A percentile compares a stretch with the other conserved stretches of the same genome.
Conservation (phyloP, 106 monocot species). For the Platanthera zijinensis region DNA sequence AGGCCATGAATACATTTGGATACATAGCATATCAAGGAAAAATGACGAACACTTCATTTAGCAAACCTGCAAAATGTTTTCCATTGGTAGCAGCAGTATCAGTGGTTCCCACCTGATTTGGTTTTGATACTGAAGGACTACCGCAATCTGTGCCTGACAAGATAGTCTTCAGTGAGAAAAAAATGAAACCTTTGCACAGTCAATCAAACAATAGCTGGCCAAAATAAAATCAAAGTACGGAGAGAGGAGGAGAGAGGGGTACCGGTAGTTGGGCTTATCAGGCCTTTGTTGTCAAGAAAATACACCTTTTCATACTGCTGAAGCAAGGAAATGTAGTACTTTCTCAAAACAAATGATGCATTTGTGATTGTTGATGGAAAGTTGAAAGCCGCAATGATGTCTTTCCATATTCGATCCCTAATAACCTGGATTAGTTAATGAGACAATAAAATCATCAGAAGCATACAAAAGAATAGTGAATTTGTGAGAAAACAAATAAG, state of each 20-base stretch:
- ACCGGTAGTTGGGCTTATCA: conserved; percentile 9
- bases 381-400: conserved; percentile 13
- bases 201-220: background rate
- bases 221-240: background rate
- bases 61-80: conserved; percentile 4
- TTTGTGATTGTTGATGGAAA: conserved; percentile 24
- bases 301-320: conserved; percentile 20
- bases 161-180: background rate
- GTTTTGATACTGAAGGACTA: conserved; percentile 6
- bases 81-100: background rate
- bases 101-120: conserved; percentile 5
- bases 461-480: background rate
- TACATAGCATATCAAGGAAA: background rate
- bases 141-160: background rate
- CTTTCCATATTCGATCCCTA: conserved; percentile 16
- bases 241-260: background rate
- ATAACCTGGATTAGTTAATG: conserved; percentile 11
- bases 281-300: conserved; percentile 9
- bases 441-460: background rate
- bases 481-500: background rate
- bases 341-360: conserved; percentile 22
- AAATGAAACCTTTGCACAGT: background rate
- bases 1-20: background rate
- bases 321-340: conserved; percentile 20
- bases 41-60: background rate